A percentile compares a stretch with the other conserved stretches of the same genome.
These are phyloP conservation scores for Mycena galericulata DNA, from an alignment of 768 basidiomycete species.

Conservation along the genomic window DNA sequence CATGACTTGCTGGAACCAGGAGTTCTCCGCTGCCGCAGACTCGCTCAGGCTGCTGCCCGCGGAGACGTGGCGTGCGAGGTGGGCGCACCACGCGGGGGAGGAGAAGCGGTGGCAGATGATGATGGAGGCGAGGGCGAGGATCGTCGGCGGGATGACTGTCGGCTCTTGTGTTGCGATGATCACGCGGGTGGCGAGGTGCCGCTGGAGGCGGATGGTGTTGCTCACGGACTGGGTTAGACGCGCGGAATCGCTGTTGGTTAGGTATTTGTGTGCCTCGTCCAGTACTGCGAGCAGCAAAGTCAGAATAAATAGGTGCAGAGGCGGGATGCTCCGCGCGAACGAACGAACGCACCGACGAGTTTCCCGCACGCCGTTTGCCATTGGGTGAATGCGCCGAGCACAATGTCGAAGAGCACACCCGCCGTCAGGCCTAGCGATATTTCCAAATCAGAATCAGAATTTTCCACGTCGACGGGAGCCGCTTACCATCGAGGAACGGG, in stretches of 20 bases:
- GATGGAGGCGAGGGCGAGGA: too few species aligned
- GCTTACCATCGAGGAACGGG: too few species aligned
- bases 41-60: slow-evolving; percentile 46
- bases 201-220: too few species aligned
- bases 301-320: background rate
- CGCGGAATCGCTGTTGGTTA: slow-evolving; percentile 47
- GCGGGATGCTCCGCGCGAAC: background rate
- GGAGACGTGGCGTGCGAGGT: too few species aligned
- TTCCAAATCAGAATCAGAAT: too few species aligned
- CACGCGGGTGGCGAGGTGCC: too few species aligned
- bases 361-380: slow-evolving; percentile 30
- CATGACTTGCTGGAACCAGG: slow-evolving; percentile 30
- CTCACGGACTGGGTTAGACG: slow-evolving; percentile 43
- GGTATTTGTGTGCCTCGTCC: slow-evolving; percentile 69
- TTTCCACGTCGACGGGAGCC: too few species aligned
- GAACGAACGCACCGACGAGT: slow-evolving; percentile 24
- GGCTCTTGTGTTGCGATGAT: slow-evolving; percentile 49
- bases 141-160: slow-evolving; percentile 52
- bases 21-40: background rate
- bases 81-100: too few species aligned
- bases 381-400: slow-evolving; percentile 38
- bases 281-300: slow-evolving; percentile 44
- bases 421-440: too few species aligned
- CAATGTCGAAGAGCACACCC: slow-evolving; percentile 57
- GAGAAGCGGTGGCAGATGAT: too few species aligned